phyloP scores from a whole-genome alignment of 106 monocot species.

The Triglochin maritima region DNA sequence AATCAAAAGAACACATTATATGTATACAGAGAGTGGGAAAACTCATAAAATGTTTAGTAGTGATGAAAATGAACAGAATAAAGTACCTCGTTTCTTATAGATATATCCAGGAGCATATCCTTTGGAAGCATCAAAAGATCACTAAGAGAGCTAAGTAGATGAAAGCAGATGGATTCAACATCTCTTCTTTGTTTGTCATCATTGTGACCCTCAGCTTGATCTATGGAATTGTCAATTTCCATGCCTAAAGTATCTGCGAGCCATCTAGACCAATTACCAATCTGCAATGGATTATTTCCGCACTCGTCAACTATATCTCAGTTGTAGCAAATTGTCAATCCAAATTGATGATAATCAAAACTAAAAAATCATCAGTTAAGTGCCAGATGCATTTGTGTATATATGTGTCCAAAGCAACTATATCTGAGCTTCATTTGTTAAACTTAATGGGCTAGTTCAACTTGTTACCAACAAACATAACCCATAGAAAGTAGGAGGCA shows the following conservation, averaged over 20 bases:
- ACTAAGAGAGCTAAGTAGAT: conserved; percentile 68
- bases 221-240: conserved; percentile 44
- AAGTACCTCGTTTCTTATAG: conserved; percentile 84
- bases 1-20: not conserved
- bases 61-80: not conserved
- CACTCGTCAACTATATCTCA: not conserved
- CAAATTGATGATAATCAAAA: too few species aligned
- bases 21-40: not conserved
- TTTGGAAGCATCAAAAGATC: conserved; percentile 98
- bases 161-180: conserved; percentile 37
- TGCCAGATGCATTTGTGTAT: too few species aligned
- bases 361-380: too few species aligned
- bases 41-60: not conserved
- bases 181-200: conserved; percentile 12
- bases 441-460: too few species aligned
- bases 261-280: conserved; percentile 92
- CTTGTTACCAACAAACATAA: too few species aligned
- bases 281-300: conserved; percentile 25
- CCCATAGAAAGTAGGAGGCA: too few species aligned
- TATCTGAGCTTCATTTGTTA: too few species aligned
- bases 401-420: too few species aligned
- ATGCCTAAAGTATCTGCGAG: conserved; percentile 65
- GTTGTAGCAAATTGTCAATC: too few species aligned
- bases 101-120: conserved; percentile 78
- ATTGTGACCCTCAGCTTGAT: conserved; percentile 20